These are phyloP conservation scores for Brassica carinata DNA, from an alignment of 345 rosid species.

Conservation along the genomic window DNA sequence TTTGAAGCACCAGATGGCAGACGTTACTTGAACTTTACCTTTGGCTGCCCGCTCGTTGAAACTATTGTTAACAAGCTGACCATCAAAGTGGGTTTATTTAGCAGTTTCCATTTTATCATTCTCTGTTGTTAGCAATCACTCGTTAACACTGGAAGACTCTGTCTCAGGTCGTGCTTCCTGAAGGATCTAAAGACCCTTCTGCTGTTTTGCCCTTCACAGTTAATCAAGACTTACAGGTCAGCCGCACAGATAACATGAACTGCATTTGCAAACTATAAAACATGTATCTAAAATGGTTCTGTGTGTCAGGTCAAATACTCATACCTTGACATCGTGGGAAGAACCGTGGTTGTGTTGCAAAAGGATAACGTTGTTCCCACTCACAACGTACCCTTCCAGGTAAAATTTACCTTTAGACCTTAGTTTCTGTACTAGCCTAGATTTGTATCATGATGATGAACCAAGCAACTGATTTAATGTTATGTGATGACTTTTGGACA, in stretches of 20 bases:
- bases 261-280: not conserved
- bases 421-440: not conserved
- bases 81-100: slow-evolving; percentile 62
- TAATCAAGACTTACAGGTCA: slow-evolving; percentile 75
- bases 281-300: slow-evolving; percentile 1
- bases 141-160: slow-evolving; percentile 27
- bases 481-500: slow-evolving; percentile 36
- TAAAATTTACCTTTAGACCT: slow-evolving; percentile 29
- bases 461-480: not conserved
- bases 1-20: slow-evolving; percentile 84
- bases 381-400: slow-evolving; percentile 89
- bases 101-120: not conserved
- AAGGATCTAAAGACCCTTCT: slow-evolving; percentile 92
- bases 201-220: slow-evolving; percentile 83
- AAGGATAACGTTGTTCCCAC: slow-evolving; percentile 83
- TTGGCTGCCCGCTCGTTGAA: slow-evolving; percentile 91
- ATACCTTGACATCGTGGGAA: slow-evolving; percentile 95
- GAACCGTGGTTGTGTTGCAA: slow-evolving; percentile 91
- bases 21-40: slow-evolving; percentile 94
- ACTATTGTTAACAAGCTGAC: slow-evolving; percentile 87
- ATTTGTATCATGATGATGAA: not conserved
- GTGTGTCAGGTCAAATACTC: slow-evolving; percentile 75
- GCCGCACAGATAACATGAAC: not conserved
- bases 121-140: slow-evolving; percentile 9
- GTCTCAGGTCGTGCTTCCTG: slow-evolving; percentile 93